phyloP scores from a whole-genome alignment of 1,284 basidiomycete genomes.

The Volvariella surrecta region DNA sequence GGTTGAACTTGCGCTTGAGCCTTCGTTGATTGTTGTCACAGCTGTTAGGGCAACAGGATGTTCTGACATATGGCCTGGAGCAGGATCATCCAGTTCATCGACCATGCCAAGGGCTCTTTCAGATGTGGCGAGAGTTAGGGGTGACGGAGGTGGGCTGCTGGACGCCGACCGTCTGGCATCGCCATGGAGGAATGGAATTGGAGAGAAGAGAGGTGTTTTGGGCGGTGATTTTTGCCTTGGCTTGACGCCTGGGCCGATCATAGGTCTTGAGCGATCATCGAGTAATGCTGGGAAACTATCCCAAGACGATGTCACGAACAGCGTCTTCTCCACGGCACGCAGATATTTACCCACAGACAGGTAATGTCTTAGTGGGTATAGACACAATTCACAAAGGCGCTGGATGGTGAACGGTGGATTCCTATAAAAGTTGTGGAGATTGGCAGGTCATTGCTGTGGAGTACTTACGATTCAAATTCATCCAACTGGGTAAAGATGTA shows the following conservation, averaged over 20 bases:
- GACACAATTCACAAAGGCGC: slow-evolving; percentile 80
- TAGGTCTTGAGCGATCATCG: slow-evolving; percentile 14
- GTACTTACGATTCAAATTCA: slow-evolving; percentile 65
- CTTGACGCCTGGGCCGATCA: background rate
- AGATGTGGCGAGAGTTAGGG: slow-evolving; percentile 40
- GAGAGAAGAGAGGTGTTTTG: slow-evolving; percentile 73
- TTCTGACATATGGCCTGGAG: slow-evolving; percentile 74
- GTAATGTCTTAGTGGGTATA: slow-evolving; percentile 68
- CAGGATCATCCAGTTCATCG: slow-evolving; percentile 75
- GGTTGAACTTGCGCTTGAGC: slow-evolving; percentile 5
- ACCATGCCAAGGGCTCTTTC: slow-evolving; percentile 59
- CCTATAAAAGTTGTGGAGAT: slow-evolving; percentile 20
- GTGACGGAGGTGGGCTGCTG: slow-evolving; percentile 68
- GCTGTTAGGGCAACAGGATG: slow-evolving; percentile 62
- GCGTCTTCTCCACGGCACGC: slow-evolving; percentile 78
- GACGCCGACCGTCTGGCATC: slow-evolving; percentile 70
- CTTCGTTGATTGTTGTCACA: slow-evolving; percentile 42
- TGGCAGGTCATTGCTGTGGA: slow-evolving; percentile 7
- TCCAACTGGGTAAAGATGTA: slow-evolving; percentile 61
- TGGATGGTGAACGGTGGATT: slow-evolving; percentile 90
- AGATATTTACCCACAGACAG: slow-evolving; percentile 82
- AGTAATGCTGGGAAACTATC: slow-evolving; percentile 56
- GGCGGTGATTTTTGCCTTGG: slow-evolving; percentile 41
- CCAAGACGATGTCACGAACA: slow-evolving; percentile 80
- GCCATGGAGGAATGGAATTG: slow-evolving; percentile 75